Percentiles rank a stretch among this genome's conserved stretches.
These are phyloP conservation scores for Dovyalis caffra DNA, from an alignment of 345 rosid species.

Conservation along the genomic window DNA sequence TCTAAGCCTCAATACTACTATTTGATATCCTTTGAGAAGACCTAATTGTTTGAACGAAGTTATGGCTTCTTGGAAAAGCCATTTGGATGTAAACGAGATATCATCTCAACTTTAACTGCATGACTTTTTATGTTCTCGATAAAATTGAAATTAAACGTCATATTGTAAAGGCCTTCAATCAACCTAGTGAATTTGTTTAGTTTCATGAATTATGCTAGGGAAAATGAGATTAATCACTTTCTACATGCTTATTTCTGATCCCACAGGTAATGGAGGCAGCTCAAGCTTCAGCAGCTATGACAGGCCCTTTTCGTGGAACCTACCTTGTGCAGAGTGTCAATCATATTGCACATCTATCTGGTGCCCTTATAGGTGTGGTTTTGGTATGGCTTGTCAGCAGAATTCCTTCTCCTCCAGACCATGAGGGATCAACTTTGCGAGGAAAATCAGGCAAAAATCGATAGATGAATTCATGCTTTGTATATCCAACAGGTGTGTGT, in stretches of 20 bases:
- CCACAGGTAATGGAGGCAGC: slow-evolving; percentile 92
- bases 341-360: slow-evolving; percentile 91
- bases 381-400: slow-evolving; percentile 82
- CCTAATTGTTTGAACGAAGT: neutral
- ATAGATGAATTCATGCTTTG: neutral
- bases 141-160: neutral
- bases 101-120: neutral
- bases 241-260: slow-evolving; percentile 5
- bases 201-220: neutral
- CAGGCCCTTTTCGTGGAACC: slow-evolving; percentile 52
- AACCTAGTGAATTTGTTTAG: neutral
- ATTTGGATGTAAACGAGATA: neutral
- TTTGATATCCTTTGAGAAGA: neutral
- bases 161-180: neutral
- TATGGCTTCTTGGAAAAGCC: neutral
- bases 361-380: slow-evolving; percentile 78
- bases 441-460: slow-evolving; percentile 28
- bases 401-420: slow-evolving; percentile 54
- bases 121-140: neutral
- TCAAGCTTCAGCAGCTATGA: slow-evolving; percentile 75
- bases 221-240: neutral
- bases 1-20: neutral
- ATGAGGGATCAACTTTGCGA: slow-evolving; percentile 21
- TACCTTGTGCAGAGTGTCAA: slow-evolving; percentile 69
- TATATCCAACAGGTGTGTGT: neutral